Conservation (phyloP, 192 early-diverging fungal genomes). For the Coemansia asiatica region DNA sequence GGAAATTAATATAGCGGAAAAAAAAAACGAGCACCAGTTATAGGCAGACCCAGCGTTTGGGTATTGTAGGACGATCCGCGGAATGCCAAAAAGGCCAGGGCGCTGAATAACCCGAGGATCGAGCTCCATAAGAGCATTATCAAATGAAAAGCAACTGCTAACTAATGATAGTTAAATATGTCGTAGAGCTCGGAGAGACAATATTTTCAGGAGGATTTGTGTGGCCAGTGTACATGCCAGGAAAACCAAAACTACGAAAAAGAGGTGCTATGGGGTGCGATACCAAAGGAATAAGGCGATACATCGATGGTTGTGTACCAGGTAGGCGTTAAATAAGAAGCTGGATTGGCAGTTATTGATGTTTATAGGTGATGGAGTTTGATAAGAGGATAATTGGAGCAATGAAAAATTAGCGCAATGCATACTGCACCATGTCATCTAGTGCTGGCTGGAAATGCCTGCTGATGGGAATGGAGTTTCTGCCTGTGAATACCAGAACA, state of each 20-base stretch:
- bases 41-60: neutral
- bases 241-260: constrained; percentile 8
- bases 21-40: constrained; percentile 14
- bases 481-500: constrained; percentile 7
- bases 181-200: constrained; percentile 2
- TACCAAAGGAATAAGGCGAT: constrained; percentile 11
- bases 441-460: constrained; percentile 10
- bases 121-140: constrained; percentile 11
- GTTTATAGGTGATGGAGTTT: neutral
- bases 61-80: constrained; percentile 6
- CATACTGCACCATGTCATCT: constrained; percentile 7
- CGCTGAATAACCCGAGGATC: constrained; percentile 8
- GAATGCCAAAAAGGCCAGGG: constrained; percentile 15
- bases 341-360: neutral
- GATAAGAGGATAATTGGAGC: neutral
- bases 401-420: neutral
- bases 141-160: neutral
- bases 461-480: neutral
- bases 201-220: constrained; percentile 10
- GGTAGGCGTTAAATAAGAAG: neutral
- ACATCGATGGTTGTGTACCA: constrained; percentile 11
- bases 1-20: neutral
- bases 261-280: no score
- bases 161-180: neutral
- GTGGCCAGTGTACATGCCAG: constrained; percentile 9